A percentile compares a stretch with the other conserved stretches of the same genome.
Evolutionary conservation across 2,329 filamentous ascomycete species (phyloP).

Genomic region (Cercospora sp.): DNA sequence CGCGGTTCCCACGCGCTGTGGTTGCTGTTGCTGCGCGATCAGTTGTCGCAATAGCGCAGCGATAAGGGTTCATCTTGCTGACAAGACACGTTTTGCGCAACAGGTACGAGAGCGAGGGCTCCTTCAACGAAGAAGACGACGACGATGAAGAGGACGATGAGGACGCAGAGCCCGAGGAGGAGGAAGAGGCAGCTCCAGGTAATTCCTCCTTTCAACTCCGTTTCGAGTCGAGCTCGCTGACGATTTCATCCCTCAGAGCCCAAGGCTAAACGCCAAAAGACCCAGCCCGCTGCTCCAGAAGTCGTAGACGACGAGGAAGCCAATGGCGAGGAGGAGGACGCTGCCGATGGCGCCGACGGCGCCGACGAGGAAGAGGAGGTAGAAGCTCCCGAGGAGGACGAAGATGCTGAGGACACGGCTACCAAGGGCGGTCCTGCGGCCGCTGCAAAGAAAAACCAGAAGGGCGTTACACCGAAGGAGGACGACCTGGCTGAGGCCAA

Average conservation of each 20-base stretch:
- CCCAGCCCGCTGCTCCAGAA: conserved; percentile 15
- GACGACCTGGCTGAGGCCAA: conserved; percentile 32
- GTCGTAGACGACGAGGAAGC: conserved; percentile 3
- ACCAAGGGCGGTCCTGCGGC: conserved; percentile 34
- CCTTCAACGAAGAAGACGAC: conserved; percentile 21
- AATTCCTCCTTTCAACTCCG: too few species aligned
- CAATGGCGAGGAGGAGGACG: conserved; percentile 1
- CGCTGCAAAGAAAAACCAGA: conserved; percentile 35
- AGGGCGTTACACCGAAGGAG: conserved; percentile 36
- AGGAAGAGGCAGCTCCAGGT: conserved; percentile 23
- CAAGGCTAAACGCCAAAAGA: conserved; percentile 30
- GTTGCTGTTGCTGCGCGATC: too few species aligned
- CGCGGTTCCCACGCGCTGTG: neutral
- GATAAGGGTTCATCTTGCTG: too few species aligned
- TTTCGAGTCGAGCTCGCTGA: too few species aligned
- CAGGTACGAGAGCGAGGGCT: conserved; percentile 17
- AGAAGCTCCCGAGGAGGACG: conserved; percentile 37
- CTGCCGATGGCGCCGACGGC: conserved; percentile 10
- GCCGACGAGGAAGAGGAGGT: conserved; percentile 27
- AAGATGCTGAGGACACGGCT: conserved; percentile 34
- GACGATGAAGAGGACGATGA: conserved; percentile 22
- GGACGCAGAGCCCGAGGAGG: conserved; percentile 18
- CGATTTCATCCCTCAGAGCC: conserved; percentile 1
- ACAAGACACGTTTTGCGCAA: neutral
- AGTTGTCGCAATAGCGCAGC: too few species aligned